Base-by-base conservation (phyloP, 345 rosid genomes). In the Syzygium oleosum region DNA sequence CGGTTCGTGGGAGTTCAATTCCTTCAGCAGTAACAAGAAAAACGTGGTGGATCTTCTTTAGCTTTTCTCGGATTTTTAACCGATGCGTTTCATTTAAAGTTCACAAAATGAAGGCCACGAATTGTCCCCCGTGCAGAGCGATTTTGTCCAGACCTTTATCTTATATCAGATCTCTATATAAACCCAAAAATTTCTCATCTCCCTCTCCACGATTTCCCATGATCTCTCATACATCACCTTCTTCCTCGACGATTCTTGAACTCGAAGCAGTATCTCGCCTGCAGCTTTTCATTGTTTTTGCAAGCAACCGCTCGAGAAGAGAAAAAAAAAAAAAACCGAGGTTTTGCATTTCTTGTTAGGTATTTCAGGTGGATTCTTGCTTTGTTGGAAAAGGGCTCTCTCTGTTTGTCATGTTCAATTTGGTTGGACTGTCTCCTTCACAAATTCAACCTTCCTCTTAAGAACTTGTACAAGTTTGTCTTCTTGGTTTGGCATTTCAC, bases 271-370 rank as follows among this genome's bases (percentile, higher is more conserved):
- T 61, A 13, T 16, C 2, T 12, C 3, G 16, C 65, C 29, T 14
- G 7, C 16, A 16, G 65, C 7, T 59, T 59, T 59, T 59, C 68
- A 6, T 61, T 27, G 16, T 27, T n/a, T 59, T n/a, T 14, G 34
- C 73, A 61, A 27, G 29, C 73, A n/a, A 61, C 73, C 17, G 17
- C 34, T n/a, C 73, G 34, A 52, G 52, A 41, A 85, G 86, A 38
- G 51, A 41, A 53, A 23, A 55, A 25, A 56, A 21, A 87, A 95
- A 95, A 97, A 90, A 90, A 0, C 5, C 12, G 25, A 12, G 55
- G 88, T 93, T 56, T 89, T 91, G 79, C 99, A 95, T 92, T 94
- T 94, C 92, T 31, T 95, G 92, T 97, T 96, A 92, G 99, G 98
- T 46, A 29, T 97, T 86, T 95, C 95, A 87, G 99, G 99, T 97